A percentile compares a stretch with the other conserved stretches of the same genome.
These are phyloP conservation scores for Trichosanthes cucumerina DNA, from an alignment of 306 rosid genomes.

Conservation along the genomic window DNA sequence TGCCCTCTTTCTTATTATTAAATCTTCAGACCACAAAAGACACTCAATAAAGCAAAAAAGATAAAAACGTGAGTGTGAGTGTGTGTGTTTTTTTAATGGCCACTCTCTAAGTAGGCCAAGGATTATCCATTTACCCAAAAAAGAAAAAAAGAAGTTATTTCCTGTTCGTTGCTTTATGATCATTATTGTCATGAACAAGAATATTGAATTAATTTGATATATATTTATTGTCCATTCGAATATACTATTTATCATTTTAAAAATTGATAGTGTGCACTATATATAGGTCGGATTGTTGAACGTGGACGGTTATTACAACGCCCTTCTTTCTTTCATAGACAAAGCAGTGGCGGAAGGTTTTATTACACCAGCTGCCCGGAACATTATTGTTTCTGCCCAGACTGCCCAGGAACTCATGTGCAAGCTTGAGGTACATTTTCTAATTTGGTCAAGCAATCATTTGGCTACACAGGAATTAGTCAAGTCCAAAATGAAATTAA, in stretches of 20 bases:
- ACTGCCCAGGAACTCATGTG: slow-evolving; percentile 81
- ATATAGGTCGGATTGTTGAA: slow-evolving; percentile 87
- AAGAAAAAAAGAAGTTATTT: neutral
- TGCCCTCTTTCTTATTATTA: neutral
- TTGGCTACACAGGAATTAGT: neutral
- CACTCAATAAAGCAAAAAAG: neutral
- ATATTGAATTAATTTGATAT: too few relatives aligned
- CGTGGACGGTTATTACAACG: slow-evolving; percentile 87
- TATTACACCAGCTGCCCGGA: slow-evolving; percentile 83
- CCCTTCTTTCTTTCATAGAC: slow-evolving; percentile 75
- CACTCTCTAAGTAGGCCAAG: neutral
- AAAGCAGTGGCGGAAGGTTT: slow-evolving; percentile 85
- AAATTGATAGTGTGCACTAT: too few relatives aligned
- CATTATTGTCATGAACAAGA: neutral
- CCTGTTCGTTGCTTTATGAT: neutral
- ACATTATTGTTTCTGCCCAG: slow-evolving; percentile 90
- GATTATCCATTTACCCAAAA: neutral
- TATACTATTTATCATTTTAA: too few relatives aligned
- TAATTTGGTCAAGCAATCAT: neutral
- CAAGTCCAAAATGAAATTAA: neutral
- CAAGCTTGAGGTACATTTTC: slow-evolving; percentile 72
- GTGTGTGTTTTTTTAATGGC: neutral
- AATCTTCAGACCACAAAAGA: neutral
- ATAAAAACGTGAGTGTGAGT: neutral
- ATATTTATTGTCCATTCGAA: too few relatives aligned